Evolutionary conservation across 2,329 filamentous ascomycete genomes (phyloP).

Genomic region (Acrocalymma vagum): DNA sequence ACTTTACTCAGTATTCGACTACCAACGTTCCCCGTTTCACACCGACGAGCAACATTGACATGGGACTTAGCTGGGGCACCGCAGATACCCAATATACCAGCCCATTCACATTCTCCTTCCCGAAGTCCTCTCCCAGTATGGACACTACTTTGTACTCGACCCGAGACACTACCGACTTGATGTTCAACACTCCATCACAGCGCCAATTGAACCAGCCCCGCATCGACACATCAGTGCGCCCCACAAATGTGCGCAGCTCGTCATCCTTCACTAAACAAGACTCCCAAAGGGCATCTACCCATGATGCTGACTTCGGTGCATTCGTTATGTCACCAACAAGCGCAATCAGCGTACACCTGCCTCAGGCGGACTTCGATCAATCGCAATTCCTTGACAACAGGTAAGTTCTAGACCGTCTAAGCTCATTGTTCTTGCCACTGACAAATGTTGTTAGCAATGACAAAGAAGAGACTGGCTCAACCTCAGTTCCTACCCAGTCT

Average conservation of each 20-base stretch:
- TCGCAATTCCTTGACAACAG: conserved; percentile 25
- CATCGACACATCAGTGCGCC: conserved; percentile 30
- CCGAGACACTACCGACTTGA: conserved; percentile 26
- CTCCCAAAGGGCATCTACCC: conserved; percentile 31
- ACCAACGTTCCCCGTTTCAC: conserved; percentile 33
- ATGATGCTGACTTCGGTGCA: conserved; percentile 31
- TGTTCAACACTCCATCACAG: conserved; percentile 32
- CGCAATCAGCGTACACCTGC: conserved; percentile 34
- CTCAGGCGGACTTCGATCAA: conserved; percentile 33
- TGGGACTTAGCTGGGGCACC: conserved; percentile 32
- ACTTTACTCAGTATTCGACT: conserved; percentile 37
- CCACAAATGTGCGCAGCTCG: conserved; percentile 28
- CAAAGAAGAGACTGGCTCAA: conserved; percentile 34
- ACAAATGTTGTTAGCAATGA: conserved; percentile 26
- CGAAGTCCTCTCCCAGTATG: conserved; percentile 10
- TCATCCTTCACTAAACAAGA: conserved; percentile 38
- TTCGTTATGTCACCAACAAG: conserved; percentile 43
- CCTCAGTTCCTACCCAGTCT: conserved; percentile 32
- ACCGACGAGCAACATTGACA: conserved; percentile 24
- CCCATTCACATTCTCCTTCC: conserved; percentile 32
- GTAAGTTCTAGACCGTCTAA: conserved; percentile 15
- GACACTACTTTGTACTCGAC: conserved; percentile 31
- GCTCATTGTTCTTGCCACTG: neutral
- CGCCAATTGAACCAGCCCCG: conserved; percentile 28
- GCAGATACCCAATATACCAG: conserved; percentile 33